Percentiles rank a stretch among this genome's conserved stretches.
These are phyloP conservation scores for Oryza australiensis DNA, from an alignment of 176 grass and related monocot genomes.

Conservation along the genomic window DNA sequence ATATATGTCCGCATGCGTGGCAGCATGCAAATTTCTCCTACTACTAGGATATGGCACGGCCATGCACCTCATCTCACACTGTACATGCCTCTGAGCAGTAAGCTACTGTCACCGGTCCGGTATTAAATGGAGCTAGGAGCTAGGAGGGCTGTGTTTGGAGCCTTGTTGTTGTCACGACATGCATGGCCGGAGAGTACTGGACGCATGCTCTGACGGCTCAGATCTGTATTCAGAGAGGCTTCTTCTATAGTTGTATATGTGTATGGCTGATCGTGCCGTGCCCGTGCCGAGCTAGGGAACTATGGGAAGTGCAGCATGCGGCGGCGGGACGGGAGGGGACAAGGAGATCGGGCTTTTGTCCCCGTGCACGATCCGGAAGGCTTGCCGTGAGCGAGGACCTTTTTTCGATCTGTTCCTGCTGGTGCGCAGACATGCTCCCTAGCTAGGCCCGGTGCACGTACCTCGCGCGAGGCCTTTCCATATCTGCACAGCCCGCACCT, in stretches of 20 bases:
- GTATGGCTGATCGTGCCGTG: no score
- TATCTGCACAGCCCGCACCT: background rate
- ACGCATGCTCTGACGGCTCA: background rate
- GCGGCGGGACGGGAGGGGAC: slow-evolving; percentile 23
- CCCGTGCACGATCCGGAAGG: slow-evolving; percentile 39
- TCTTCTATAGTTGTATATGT: background rate
- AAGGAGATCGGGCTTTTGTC: slow-evolving; percentile 63
- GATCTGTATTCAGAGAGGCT: no score
- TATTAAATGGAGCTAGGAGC: slow-evolving; percentile 34
- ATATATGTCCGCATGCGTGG: background rate
- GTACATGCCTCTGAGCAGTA: background rate
- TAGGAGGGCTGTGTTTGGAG: slow-evolving; percentile 41
- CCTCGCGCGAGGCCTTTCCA: background rate
- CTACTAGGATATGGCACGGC: no score
- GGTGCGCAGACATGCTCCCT: no score
- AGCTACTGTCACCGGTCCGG: slow-evolving; percentile 21
- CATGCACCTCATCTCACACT: slow-evolving; percentile 14
- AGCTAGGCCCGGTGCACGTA: background rate
- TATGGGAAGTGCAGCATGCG: slow-evolving; percentile 43
- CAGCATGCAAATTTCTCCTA: no score
- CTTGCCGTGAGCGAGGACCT: no score
- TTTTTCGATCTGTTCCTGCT: no score
- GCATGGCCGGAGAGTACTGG: background rate
- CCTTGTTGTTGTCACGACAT: slow-evolving; percentile 60
- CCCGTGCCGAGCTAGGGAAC: background rate